Evolutionary conservation across 1,284 basidiomycete genomes (phyloP), one percentile per base, ranked within the genome.

Genomic region (Rhizoctonia solani): DNA sequence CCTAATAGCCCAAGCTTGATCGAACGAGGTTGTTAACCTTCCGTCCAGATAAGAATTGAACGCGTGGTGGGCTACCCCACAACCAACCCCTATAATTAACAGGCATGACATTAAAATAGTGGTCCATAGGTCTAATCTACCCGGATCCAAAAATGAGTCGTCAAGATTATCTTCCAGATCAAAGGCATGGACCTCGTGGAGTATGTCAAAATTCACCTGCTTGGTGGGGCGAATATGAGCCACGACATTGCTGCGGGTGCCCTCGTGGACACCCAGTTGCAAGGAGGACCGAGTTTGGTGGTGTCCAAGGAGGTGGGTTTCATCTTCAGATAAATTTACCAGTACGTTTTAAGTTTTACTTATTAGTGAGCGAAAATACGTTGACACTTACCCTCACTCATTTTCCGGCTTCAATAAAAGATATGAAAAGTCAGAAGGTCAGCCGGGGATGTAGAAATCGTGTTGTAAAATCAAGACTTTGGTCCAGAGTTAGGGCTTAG

Each of bases 1-100:
- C n/a, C 61, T 47, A 21, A 65, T 52, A 30, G 61, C 61, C 61
- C 61, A 65, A 29, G 61, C 61, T 30, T 63, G 61, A 19, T 65
- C 61, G 23, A 65, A 65, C 16, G 61, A 54, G 16, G 23, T 53
- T 23, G 61, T 65, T 3, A 25, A 25, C 25, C 54, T 65, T n/a
- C 41, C 32, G 41, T 65, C 50, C 23, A 65, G 27, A 29, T 65
- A 65, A 3, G 61, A 41, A 23, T 65, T 65, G 49, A 65, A 54
- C 34, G 49, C 61, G 23, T 65, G 61, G 13, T 65, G 61, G 4
- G 49, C 61, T 3, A 65, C 46, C 4, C 37, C 61, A 29, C 61
- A 65, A 19, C 49, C 61, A 21, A 65, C 16, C 8, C 61, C 61
- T n/a, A 65, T 4, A n/a, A 65, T 16, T 6, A 53, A 25, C 13